Percentiles rank a stretch among this genome's conserved stretches.
Evolutionary conservation across 495 filamentous ascomycete genomes (phyloP).

Genomic region (Jackrogersella minutella): DNA sequence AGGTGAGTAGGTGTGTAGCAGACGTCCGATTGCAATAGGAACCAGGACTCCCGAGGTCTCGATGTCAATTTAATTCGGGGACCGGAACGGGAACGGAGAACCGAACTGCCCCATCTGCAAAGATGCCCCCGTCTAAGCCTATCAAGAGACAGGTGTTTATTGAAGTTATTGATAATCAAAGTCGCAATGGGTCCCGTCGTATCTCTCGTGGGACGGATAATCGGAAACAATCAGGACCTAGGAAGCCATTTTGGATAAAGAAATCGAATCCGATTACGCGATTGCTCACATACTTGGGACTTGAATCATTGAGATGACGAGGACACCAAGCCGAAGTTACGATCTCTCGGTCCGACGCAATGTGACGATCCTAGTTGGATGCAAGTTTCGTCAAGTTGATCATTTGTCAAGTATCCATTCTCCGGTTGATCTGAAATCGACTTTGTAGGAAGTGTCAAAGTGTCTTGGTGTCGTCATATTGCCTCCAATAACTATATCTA

Average conservation of each 20-base stretch:
- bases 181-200: conserved; percentile 8
- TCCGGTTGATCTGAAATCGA: too few species aligned
- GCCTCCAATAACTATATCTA: too few species aligned
- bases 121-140: conserved; percentile 3
- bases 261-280: conserved; percentile 18
- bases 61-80: conserved; percentile 8
- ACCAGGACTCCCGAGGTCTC: conserved; percentile 2
- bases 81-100: conserved; percentile 31
- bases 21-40: conserved; percentile 5
- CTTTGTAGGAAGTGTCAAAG: too few species aligned
- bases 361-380: too few species aligned
- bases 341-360: too few species aligned
- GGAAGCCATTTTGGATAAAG: background rate
- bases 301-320: too few species aligned
- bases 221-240: background rate
- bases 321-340: too few species aligned
- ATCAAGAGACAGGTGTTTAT: conserved; percentile 7
- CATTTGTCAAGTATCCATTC: too few species aligned
- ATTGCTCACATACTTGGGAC: background rate
- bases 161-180: conserved; percentile 4
- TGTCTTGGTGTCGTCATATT: too few species aligned
- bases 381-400: too few species aligned
- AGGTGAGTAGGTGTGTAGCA: background rate
- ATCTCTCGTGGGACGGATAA: background rate
- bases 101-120: conserved; percentile 14